Evolutionary conservation across 164 flowering plant species (phyloP), one percentile per base, ranked within the genome.

Genomic region (Vitis rotundifolia): DNA sequence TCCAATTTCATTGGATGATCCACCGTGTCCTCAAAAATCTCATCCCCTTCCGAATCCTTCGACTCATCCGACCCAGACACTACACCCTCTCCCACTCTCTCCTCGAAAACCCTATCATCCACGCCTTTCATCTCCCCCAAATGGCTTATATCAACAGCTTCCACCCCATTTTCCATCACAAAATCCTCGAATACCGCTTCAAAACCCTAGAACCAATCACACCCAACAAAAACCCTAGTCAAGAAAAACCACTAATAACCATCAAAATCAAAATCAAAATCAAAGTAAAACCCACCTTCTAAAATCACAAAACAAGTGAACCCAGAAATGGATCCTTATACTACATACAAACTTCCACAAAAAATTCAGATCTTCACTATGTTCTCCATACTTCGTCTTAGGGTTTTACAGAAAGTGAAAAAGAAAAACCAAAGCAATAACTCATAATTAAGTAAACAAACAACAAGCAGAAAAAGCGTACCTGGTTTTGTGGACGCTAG

Each of bases 1-100:
- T 57, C 80, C 31, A 71, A 56, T 59, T 67, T 65, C 29, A 18
- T 44, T 51, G 50, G 64, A 49, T 59, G 73, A 66, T 65, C 76
- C 71, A 77, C 49, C 1, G 87, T 89, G 79, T 87, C 93, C 80
- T 77, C 91, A 69, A 84, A 85, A 66, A 74, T 80, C 29, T 84
- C 89, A 26, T 82, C 86, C 67, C 72, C 86, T 51, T 85, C 89
- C 2, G 79, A 76, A 56, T 73, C 82, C 68, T 72, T 81, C 37
- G 75, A 16, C 37, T 50, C 77, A 61, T 76, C 81, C 53, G 66
- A 54, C 62, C 71, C 80, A 31, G 44, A 3, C 69, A 49, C 53
- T 67, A n/a, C 6, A 51, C 76, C 61, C 31, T 73, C 29, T 75
- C 82, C 82, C 11, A 69, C 53, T 26, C 64, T 67, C 66, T 70